Conservation (phyloP, 805 yeast genomes). For the Barnettozyma californica region DNA sequence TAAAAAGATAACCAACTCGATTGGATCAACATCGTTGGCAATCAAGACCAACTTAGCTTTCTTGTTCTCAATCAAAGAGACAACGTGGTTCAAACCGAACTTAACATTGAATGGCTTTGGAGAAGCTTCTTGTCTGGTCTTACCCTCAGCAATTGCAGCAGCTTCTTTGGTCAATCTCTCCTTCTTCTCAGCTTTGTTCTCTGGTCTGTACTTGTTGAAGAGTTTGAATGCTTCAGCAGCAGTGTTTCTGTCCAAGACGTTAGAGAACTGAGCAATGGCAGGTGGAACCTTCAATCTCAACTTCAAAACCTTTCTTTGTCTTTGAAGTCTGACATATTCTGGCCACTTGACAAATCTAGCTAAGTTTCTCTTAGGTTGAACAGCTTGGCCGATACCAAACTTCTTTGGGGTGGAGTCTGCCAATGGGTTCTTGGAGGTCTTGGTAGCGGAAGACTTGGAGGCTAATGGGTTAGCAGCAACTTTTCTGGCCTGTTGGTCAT, state of each 20-base stretch:
- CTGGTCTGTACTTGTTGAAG: slow-evolving; percentile 99
- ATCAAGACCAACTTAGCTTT: slow-evolving; percentile 95
- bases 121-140: slow-evolving; percentile 93
- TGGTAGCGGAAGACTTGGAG: slow-evolving; percentile 53
- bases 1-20: slow-evolving; percentile 92
- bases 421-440: slow-evolving; percentile 73
- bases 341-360: slow-evolving; percentile 99
- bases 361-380: slow-evolving; percentile 94
- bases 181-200: slow-evolving; percentile 95
- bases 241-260: slow-evolving; percentile 96
- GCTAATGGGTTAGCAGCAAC: slow-evolving; percentile 99
- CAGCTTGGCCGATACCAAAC: slow-evolving; percentile 94
- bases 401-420: slow-evolving; percentile 85
- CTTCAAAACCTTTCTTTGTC: slow-evolving; percentile 95
- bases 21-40: slow-evolving; percentile 99
- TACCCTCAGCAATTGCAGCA: slow-evolving; percentile 97
- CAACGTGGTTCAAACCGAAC: slow-evolving; percentile 99
- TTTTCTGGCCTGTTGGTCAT: slow-evolving; percentile 43
- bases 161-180: slow-evolving; percentile 99
- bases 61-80: slow-evolving; percentile 94
- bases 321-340: slow-evolving; percentile 94
- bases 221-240: slow-evolving; percentile 96
- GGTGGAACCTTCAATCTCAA: slow-evolving; percentile 99
- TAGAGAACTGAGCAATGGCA: slow-evolving; percentile 93
- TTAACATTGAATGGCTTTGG: slow-evolving; percentile 95